Evolutionary conservation across 1,284 basidiomycete genomes (phyloP), one percentile per base, ranked within the genome.

Genomic region (Ganoderma lucidum): DNA sequence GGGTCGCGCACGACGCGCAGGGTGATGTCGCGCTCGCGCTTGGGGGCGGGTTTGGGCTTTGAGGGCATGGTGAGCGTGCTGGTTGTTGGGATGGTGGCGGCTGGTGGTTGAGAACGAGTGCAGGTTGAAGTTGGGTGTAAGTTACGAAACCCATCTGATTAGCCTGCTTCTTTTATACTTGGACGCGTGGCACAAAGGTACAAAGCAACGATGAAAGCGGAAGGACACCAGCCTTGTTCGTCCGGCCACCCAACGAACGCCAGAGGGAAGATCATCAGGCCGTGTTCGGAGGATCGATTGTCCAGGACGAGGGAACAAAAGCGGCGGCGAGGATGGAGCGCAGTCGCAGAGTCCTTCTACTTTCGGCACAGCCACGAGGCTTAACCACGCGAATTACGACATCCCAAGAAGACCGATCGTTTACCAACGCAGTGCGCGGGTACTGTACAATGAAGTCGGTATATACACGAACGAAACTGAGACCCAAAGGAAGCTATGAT

Each of bases 1-100:
- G 77, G 77, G 45, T 78, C 79, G 66, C 80, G 73, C 5, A 63
- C 63, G 76, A 77, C 76, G 59, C 39, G 37, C 44, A 58, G 61
- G 56, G 23, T 35, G 61, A 69, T 66, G 53, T 63, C 62, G 44
- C 68, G 68, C 23, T 63, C 64, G 64, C 68, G 68, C 37, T 39
- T 44, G 2, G 37, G 17, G 6, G 19, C 9, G 23, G 15, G 23
- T 3, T 17, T n/a, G 12, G 56, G 9, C 19, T 60, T 60, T 2
- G 51, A n/a, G 19, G 61, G 15, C 60, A 62, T 66, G 44, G 28
- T 12, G 8, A 30, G 59, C 19, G 30, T 39, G 32, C 32, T 41
- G 39, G 48, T 23, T 12, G 51, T 35, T 14, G 17, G 44, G 42
- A 53, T 8, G 32, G 28, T 48, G 32, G n/a, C 23, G 8, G 28